These are phyloP conservation scores for Suillus subluteus DNA, from an alignment of 768 basidiomycete genomes.

Conservation along the genomic window DNA sequence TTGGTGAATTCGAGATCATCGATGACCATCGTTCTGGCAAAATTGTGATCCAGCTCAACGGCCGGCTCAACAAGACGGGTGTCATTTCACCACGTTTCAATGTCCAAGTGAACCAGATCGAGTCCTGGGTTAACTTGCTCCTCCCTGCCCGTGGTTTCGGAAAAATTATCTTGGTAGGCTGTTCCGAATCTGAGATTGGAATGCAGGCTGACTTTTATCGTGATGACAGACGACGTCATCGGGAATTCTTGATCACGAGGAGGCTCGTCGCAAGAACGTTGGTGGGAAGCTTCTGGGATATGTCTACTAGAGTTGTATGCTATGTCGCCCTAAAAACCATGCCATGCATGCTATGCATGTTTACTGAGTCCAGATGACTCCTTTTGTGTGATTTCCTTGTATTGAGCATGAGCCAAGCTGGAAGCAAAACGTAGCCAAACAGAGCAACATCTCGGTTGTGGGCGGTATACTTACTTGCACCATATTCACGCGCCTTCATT, in stretches of 20 bases:
- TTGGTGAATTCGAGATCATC: conserved; percentile 97
- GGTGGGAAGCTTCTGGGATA: conserved; percentile 95
- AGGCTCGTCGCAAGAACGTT: conserved; percentile 97
- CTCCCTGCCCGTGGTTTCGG: conserved; percentile 97
- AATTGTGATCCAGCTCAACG: conserved; percentile 98
- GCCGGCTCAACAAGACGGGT: conserved; percentile 98
- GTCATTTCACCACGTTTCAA: conserved; percentile 99
- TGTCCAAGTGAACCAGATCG: conserved; percentile 89
- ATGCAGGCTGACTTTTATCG: conserved; percentile 6
- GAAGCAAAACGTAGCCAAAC: conserved; percentile 6
- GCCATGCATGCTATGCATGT: conserved; percentile 12
- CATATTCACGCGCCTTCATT: neutral
- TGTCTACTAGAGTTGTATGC: conserved; percentile 68
- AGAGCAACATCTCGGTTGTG: neutral
- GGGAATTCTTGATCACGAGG: conserved; percentile 98
- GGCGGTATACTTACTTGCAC: neutral
- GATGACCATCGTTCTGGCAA: conserved; percentile 99
- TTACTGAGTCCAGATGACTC: conserved; percentile 13
- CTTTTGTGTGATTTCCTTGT: conserved; percentile 10
- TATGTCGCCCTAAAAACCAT: conserved; percentile 23
- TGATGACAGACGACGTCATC: conserved; percentile 85
- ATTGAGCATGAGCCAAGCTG: neutral
- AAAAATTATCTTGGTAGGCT: conserved; percentile 87
- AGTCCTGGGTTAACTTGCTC: conserved; percentile 95
- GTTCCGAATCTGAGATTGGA: neutral